Evolutionary conservation across 2,329 filamentous ascomycete genomes (phyloP), one percentile per base, ranked within the genome.

Genomic region (Metarhizium sp.): DNA sequence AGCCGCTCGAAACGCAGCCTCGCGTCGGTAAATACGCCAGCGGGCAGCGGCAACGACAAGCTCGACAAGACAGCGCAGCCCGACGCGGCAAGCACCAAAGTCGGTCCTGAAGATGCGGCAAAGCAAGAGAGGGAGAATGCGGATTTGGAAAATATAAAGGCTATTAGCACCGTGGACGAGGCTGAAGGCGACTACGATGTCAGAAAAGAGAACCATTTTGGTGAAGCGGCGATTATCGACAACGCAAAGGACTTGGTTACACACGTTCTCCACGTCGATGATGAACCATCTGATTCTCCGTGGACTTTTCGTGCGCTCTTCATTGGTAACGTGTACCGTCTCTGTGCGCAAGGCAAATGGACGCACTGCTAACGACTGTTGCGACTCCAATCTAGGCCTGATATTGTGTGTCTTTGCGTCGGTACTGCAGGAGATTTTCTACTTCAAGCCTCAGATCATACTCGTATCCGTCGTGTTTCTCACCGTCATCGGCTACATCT

Each of bases 381-480:
- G 10, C 30, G 14, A 14, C 29, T 47, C 34, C 30, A 29, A 29
- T 20, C 30, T n/a, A 30, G 45, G 32, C 10, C 16, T 43, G 16
- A 13, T 30, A 18, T 48, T 38, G 49, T 50, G 51, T n/a, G 14
- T 56, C 2, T 64, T 64, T 46, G 63, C 59, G 18, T 59, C 50
- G 7, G 59, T 64, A 14, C 25, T 64, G 6, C 57, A 64, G 29
- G 58, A 60, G 29, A 64, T 64, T 36, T 58, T 60, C 53, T 64
- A 61, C 59, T 64, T 64, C 53, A 61, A 61, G 16, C 63, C 63
- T 1, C 59, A 61, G 6, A 56, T 59, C 14, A 56, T 64, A 2
- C 57, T 63, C 11, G 62, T 64, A 2, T 63, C 63, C 11, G 55
- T 60, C 14, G 59, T 64, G 42, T 64, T 64, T 59, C 47, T 64